phyloP scores from a whole-genome alignment of 768 basidiomycete species.

The Boletus rex-veris region DNA sequence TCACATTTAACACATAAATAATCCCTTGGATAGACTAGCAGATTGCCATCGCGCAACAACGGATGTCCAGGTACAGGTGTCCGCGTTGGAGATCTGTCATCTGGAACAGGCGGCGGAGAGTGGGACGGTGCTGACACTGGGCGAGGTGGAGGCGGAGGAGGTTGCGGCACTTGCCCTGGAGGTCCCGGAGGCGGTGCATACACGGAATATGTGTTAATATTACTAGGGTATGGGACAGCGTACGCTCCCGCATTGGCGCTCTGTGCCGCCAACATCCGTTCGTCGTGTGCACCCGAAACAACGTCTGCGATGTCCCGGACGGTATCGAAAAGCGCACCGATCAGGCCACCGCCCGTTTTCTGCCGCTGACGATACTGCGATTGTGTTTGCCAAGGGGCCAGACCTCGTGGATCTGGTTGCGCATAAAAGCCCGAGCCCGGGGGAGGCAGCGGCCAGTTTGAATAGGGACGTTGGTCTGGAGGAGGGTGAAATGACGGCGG shows the following conservation, averaged over 20 bases:
- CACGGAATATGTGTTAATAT: background rate
- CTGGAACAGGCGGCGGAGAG: constrained; percentile 22
- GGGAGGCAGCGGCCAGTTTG: no score
- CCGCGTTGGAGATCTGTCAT: constrained; percentile 62
- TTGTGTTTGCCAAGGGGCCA: constrained; percentile 21
- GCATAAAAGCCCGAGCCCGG: constrained; percentile 1
- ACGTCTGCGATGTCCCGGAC: constrained; percentile 28
- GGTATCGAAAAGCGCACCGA: constrained; percentile 26
- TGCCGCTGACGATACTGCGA: constrained; percentile 17
- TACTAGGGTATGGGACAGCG: constrained; percentile 9
- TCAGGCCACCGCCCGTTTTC: constrained; percentile 22
- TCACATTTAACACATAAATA: constrained; percentile 67
- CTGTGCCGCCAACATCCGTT: constrained; percentile 13
- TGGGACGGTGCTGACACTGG: constrained; percentile 14
- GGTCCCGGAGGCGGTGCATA: constrained; percentile 14
- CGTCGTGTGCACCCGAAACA: constrained; percentile 25
- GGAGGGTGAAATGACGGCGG: background rate
- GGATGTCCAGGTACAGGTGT: constrained; percentile 65
- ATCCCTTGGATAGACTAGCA: constrained; percentile 68
- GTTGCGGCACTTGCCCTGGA: background rate
- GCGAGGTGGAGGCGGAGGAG: constrained; percentile 3
- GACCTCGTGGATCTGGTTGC: constrained; percentile 14
- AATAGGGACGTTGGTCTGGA: background rate
- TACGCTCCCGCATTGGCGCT: constrained; percentile 20
- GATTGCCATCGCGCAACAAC: constrained; percentile 53